Evolutionary conservation across 2,329 filamentous ascomycete species (phyloP), one percentile per base, ranked within the genome.

Genomic region (Fusarium austroafricanum): DNA sequence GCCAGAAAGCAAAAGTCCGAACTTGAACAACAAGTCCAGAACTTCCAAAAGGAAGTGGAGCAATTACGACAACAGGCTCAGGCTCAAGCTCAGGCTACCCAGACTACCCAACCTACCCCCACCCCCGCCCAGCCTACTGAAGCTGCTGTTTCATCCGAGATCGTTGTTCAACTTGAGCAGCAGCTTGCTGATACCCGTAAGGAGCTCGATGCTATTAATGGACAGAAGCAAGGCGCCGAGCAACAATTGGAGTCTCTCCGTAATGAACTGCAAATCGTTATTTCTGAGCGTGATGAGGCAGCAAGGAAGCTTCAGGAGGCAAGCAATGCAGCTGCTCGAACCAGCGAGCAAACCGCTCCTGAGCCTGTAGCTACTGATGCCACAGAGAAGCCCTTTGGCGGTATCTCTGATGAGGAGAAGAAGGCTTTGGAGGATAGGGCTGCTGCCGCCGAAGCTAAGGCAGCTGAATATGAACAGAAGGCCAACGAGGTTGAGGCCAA

Each of bases 181-280:
- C 82, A 88, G 63, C 79, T 89, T 10, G 68, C 76, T 3, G 76
- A 81, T 40, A 76, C 83, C 15, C 83, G 80, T 21, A 86, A 89
- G 68, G 87, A 94, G 70, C 84, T 96, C 11, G 88, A 90, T 42
- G 83, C 83, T 3, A 85, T 90, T 53, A 89, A 82, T 9, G 82
- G 88, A 11, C 89, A 96, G 75, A 94, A 92, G 77, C 83, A 89
- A 18, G 83, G 83, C 3, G 83, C 92, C n/a, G 87, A 93, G 67
- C 81, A 87, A 58, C 88, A 91, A 64, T 82, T 92, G 3, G 81
- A 83, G 44, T 77, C 75, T 23, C 76, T 90, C 3, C 85, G 82
- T 29, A 68, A 76, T 9, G 89, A 94, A 72, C 81, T 97, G 14
- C 84, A 89, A 51, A 80, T 82, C 11, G 86, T 86, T 2, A 85